Evolutionary conservation across 2,329 filamentous ascomycete species (phyloP).

Genomic region (Taxawa tesnikishii): DNA sequence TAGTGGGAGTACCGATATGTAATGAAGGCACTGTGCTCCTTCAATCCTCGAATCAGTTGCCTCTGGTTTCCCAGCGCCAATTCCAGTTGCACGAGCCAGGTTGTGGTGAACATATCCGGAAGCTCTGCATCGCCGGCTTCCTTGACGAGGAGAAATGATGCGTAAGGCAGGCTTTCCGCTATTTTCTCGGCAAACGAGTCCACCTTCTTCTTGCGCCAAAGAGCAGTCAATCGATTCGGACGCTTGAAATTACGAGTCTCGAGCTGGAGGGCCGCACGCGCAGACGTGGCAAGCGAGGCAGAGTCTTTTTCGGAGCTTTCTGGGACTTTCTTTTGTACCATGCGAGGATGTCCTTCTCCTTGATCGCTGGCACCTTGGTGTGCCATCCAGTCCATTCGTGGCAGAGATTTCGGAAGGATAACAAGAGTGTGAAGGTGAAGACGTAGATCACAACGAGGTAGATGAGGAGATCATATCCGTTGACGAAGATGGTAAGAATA

Average conservation of each 20-base stretch:
- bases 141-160: constrained; percentile 38
- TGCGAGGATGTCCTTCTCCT: constrained; percentile 36
- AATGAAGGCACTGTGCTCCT: constrained; percentile 44
- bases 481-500: constrained; percentile 40
- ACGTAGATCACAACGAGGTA: constrained; percentile 43
- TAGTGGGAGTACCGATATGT: constrained; percentile 45
- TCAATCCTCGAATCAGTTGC: constrained; percentile 41
- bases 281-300: constrained; percentile 33
- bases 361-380: constrained; percentile 34
- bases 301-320: constrained; percentile 24
- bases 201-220: constrained; percentile 23
- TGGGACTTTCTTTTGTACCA: constrained; percentile 33
- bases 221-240: too few relatives aligned
- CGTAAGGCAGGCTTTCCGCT: constrained; percentile 39
- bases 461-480: constrained; percentile 41
- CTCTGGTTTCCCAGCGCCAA: constrained; percentile 40
- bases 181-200: constrained; percentile 38
- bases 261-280: constrained; percentile 31
- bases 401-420: constrained; percentile 41
- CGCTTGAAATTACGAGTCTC: constrained; percentile 33
- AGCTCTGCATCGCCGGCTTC: constrained; percentile 36
- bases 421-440: constrained; percentile 39
- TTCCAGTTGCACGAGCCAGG: constrained; percentile 46
- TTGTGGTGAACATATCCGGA: constrained; percentile 42
- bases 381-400: constrained; percentile 50